Evolutionary conservation across 73 alveolate genomes (phyloP).

Genomic region (Uronychia binucleata): DNA sequence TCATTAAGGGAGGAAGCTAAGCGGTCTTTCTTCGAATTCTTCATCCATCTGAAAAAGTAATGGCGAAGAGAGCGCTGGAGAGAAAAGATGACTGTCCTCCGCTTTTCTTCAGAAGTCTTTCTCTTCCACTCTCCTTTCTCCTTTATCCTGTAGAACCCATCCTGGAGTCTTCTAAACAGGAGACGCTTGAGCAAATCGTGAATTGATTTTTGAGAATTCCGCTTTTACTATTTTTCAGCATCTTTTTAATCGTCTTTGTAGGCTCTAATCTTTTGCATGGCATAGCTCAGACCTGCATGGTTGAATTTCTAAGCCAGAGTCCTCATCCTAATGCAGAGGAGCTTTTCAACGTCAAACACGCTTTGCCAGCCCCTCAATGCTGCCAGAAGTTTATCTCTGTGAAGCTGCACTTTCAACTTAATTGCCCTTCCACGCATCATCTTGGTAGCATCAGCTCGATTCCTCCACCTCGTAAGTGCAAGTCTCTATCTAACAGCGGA

Average conservation of each 20-base stretch:
- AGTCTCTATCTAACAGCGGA: no score
- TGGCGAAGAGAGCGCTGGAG: slow-evolving; percentile 8
- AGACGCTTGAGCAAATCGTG: neutral
- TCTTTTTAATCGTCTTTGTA: neutral
- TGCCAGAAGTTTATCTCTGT: neutral
- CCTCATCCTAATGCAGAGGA: neutral
- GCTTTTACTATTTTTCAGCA: neutral
- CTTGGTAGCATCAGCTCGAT: neutral
- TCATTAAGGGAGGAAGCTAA: slow-evolving; percentile 37
- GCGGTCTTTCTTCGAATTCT: slow-evolving; percentile 2
- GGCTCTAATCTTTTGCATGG: neutral
- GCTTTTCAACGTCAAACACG: neutral
- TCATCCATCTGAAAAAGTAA: slow-evolving; percentile 22
- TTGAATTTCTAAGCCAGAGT: neutral
- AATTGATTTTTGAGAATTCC: neutral
- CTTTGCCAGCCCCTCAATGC: neutral
- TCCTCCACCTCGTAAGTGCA: neutral
- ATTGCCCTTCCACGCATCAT: neutral
- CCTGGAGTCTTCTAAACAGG: neutral
- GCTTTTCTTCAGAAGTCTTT: neutral
- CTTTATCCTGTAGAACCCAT: neutral
- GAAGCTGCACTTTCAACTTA: neutral
- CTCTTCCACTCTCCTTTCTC: neutral
- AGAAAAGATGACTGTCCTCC: slow-evolving; percentile 6
- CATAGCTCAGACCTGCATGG: neutral